Percentiles rank a stretch among this genome's conserved stretches.
Conservation (phyloP, 2,329 filamentous ascomycete species). For the Dactylellina sp. region DNA sequence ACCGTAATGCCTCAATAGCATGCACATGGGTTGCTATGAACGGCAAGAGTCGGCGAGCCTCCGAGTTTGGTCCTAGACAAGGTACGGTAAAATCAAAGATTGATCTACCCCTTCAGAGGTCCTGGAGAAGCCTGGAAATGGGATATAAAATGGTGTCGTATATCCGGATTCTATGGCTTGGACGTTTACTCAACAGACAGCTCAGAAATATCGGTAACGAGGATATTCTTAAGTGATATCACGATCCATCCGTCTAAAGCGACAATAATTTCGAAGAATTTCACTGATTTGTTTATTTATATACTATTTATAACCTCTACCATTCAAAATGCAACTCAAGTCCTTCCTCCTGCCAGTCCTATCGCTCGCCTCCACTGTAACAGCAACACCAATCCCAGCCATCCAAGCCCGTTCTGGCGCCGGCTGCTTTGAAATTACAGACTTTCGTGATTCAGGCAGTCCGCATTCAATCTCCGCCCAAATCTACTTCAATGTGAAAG, state of each 20-base stretch:
- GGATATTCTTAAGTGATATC: background rate
- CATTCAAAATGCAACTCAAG: conserved; percentile 33
- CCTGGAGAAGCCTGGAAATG: background rate
- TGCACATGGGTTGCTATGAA: too few species aligned
- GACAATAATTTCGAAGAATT: too few species aligned
- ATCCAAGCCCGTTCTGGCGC: conserved; percentile 27
- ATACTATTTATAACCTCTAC: background rate
- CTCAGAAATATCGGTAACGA: background rate
- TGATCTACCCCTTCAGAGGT: background rate
- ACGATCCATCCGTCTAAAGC: too few species aligned
- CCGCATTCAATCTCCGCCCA: conserved; percentile 44
- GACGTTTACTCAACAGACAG: conserved; percentile 9
- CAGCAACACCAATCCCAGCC: conserved; percentile 27
- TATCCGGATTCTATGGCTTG: conserved; percentile 3
- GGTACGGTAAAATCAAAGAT: conserved; percentile 9
- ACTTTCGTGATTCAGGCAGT: conserved; percentile 36
- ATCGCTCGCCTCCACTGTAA: conserved; percentile 24
- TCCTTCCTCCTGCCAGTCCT: conserved; percentile 26
- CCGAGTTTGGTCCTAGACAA: background rate
- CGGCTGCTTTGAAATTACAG: conserved; percentile 42
- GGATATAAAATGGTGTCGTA: conserved; percentile 31
- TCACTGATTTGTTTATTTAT: too few species aligned
- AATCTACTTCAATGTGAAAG: conserved; percentile 28
- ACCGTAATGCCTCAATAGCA: background rate
- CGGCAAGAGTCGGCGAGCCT: conserved; percentile 10